Conservation (phyloP, 1,139 yeast genomes). For the Taphrina populina region DNA sequence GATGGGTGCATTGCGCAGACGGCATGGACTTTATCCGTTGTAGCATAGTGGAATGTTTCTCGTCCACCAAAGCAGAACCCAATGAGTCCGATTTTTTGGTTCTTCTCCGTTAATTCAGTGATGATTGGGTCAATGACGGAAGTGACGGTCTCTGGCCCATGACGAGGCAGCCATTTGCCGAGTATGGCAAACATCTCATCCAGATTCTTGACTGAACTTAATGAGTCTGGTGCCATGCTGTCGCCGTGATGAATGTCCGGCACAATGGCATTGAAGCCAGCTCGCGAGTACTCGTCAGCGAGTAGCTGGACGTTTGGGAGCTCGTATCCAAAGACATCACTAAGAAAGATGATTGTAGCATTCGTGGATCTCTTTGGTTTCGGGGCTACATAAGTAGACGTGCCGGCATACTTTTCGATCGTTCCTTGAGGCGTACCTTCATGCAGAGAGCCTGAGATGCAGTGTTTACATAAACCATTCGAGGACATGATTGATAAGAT, state of each 20-base stretch:
- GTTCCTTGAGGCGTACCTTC: constrained; percentile 35
- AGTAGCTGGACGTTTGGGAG: constrained; percentile 35
- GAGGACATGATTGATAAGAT: background rate
- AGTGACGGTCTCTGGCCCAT: constrained; percentile 6
- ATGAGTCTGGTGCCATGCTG: constrained; percentile 5
- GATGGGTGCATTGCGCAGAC: constrained; percentile 36
- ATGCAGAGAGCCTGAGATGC: constrained; percentile 34
- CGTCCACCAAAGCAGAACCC: constrained; percentile 39
- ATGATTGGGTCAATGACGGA: constrained; percentile 8
- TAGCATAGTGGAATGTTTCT: constrained; percentile 31
- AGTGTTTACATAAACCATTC: constrained; percentile 8
- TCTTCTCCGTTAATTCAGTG: background rate
- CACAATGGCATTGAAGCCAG: constrained; percentile 32
- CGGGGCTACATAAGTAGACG: constrained; percentile 33
- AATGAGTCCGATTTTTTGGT: constrained; percentile 25
- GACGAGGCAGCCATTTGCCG: constrained; percentile 19
- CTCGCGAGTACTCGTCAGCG: constrained; percentile 37
- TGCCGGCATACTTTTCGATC: constrained; percentile 19
- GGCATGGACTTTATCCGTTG: constrained; percentile 33
- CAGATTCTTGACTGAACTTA: background rate
- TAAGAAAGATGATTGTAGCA: constrained; percentile 28
- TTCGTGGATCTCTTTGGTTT: constrained; percentile 17
- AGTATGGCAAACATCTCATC: constrained; percentile 9
- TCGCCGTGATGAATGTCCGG: constrained; percentile 36
- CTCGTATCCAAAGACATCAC: constrained; percentile 37